Percentiles rank a stretch among this genome's conserved stretches.
Evolutionary conservation across 2,329 filamentous ascomycete genomes (phyloP).

Genomic region (Penicillium hordei): DNA sequence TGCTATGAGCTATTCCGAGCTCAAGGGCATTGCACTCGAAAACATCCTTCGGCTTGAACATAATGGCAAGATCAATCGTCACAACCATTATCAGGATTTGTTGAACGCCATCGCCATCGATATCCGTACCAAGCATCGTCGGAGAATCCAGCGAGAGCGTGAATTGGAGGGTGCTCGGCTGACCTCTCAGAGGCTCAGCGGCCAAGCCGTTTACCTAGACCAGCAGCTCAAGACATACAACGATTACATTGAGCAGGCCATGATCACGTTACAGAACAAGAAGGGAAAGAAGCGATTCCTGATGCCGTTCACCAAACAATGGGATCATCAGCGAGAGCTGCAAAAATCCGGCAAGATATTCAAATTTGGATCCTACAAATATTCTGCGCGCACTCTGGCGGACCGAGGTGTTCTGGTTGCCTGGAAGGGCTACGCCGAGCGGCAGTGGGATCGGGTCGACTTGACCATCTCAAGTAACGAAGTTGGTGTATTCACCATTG

Average conservation of each 20-base stretch:
- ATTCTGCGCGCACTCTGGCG: conserved; percentile 80
- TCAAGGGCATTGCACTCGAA: conserved; percentile 90
- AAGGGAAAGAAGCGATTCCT: conserved; percentile 94
- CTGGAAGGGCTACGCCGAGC: conserved; percentile 80
- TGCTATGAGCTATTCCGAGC: conserved; percentile 81
- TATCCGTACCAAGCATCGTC: conserved; percentile 93
- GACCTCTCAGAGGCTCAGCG: conserved; percentile 49
- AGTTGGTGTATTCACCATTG: conserved; percentile 89
- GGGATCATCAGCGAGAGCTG: conserved; percentile 96
- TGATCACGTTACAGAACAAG: conserved; percentile 94
- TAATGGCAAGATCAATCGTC: conserved; percentile 75
- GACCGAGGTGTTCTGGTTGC: conserved; percentile 92
- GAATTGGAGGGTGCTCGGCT: conserved; percentile 69
- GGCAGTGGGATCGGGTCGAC: conserved; percentile 89
- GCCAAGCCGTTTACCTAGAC: conserved; percentile 83
- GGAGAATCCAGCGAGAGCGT: conserved; percentile 84
- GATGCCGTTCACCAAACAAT: conserved; percentile 96
- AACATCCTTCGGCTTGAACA: conserved; percentile 90
- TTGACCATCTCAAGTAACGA: conserved; percentile 92
- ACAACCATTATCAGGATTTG: conserved; percentile 96
- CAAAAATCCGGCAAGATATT: conserved; percentile 89
- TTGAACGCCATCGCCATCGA: conserved; percentile 95
- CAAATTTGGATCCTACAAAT: conserved; percentile 98
- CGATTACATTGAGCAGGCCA: conserved; percentile 98
- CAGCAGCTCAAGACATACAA: conserved; percentile 97